Base-by-base conservation (phyloP, 1,139 yeast genomes). In the Blastobotrys capitulatus region DNA sequence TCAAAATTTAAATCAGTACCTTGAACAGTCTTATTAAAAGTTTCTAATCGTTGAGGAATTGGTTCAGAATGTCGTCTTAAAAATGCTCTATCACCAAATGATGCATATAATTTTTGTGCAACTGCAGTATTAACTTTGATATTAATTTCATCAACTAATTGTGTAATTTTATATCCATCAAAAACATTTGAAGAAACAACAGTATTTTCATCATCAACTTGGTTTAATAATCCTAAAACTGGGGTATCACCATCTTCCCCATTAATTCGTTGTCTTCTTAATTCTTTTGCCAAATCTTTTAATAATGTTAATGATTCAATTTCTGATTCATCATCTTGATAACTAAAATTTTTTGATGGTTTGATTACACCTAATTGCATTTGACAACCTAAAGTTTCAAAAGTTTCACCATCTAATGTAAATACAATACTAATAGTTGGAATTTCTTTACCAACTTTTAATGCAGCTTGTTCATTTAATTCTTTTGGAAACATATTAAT, bases 41-140 rank as follows among this genome's bases (percentile, higher is more conserved):
- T 78, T 61, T 88, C 95, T 70, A 90, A 75, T 62, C 89, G 86
- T 47, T 83, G 86, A 53, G 84, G 73, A 2, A 94, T 80, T 34
- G 98, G 97, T 57, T 84, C 79, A 6, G 88, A 77, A 57, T 90
- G 96, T 65, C 95, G 86, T 67, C 97, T 85, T 61, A 92, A 77
- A 49, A 92, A 78, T 0, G 97, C 89, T 47, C 74, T 70, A 56
- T 86, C 89, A 1, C 97, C 96, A 46, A 89, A 71, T 4, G 78
- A 80, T 2, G 92, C 82, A 61, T 84, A 85, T 19, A 85, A 72
- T 60, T 79, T 82, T 52, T 88, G 87, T 0, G 97, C 98, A 53
- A 92, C 82, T 0, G 95, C 89, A 41, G 81, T 74, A 67, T 92
- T 90, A 6, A 86, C 95, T 64, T 84, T 87, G 60, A 84, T 83